Conservation (phyloP, 2,329 filamentous ascomycete genomes). For the Acephala macrosclerotiorum region DNA sequence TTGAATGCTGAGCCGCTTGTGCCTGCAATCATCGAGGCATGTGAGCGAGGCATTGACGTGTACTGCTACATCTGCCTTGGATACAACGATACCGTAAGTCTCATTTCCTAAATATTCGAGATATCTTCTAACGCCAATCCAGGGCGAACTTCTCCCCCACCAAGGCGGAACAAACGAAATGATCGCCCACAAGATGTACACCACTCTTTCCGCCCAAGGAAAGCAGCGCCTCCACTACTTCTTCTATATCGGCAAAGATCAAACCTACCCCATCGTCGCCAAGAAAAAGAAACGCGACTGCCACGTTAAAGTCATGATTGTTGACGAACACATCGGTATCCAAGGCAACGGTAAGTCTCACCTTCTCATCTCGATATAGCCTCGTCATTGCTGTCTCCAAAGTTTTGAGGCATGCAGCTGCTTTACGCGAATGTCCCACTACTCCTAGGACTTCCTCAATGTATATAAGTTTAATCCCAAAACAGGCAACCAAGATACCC, state of each 20-base stretch:
- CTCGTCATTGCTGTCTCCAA: too few relatives aligned
- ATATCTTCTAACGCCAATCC: constrained; percentile 15
- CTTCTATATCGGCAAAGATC: constrained; percentile 79
- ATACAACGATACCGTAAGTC: constrained; percentile 73
- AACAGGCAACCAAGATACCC: constrained; percentile 87
- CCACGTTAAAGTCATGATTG: constrained; percentile 81
- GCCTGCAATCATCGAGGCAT: constrained; percentile 67
- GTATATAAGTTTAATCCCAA: too few relatives aligned
- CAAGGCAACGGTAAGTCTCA: constrained; percentile 77
- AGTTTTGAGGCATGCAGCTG: too few relatives aligned
- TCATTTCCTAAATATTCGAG: not conserved
- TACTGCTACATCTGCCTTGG: constrained; percentile 78
- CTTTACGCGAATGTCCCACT: too few relatives aligned
- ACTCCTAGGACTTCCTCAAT: too few relatives aligned
- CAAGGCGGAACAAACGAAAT: constrained; percentile 82
- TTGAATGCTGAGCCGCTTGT: constrained; percentile 76
- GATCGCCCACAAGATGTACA: constrained; percentile 66
- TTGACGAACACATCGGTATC: constrained; percentile 72
- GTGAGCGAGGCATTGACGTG: constrained; percentile 72
- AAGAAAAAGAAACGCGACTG: constrained; percentile 71
- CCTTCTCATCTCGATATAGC: too few relatives aligned
- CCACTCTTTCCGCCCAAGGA: constrained; percentile 56
- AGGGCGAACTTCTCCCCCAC: constrained; percentile 77
- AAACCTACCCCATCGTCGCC: constrained; percentile 71
- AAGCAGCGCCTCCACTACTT: constrained; percentile 63